A percentile compares a stretch with the other conserved stretches of the same genome.
Evolutionary conservation across 192 early-diverging fungal species (phyloP).

Genomic region (Coemansia javaensis): DNA sequence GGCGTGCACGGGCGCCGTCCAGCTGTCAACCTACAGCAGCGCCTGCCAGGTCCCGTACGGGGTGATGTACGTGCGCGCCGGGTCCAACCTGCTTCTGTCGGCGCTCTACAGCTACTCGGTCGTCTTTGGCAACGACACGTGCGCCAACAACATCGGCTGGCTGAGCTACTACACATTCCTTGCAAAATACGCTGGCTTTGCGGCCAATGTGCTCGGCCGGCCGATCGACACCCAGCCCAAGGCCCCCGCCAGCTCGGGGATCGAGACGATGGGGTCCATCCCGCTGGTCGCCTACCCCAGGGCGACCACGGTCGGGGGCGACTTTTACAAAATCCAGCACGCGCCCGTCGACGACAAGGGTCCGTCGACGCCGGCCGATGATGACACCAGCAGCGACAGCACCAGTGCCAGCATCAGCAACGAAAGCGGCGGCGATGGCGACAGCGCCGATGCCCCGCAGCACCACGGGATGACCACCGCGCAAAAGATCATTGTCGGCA

Average conservation of each 20-base stretch:
- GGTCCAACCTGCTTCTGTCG: constrained; percentile 1
- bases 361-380: not conserved
- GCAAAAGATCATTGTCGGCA: no score
- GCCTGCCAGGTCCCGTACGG: constrained; percentile 24
- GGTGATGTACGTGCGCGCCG: constrained; percentile 9
- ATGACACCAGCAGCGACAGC: not conserved
- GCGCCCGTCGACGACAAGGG: not conserved
- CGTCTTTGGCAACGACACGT: constrained; percentile 6
- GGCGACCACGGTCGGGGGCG: no score
- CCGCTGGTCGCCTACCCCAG: no score
- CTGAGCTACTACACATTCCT: constrained; percentile 27
- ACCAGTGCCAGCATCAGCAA: not conserved
- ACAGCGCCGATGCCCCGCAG: no score
- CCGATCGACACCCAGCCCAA: no score
- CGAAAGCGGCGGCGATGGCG: not conserved
- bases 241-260: no score
- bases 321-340: no score
- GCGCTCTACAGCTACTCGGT: constrained; percentile 27
- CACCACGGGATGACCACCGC: no score
- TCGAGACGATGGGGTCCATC: not conserved
- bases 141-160: not conserved
- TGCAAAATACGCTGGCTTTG: constrained; percentile 21
- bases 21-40: not conserved
- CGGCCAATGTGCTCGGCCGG: constrained; percentile 6
- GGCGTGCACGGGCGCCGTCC: constrained; percentile 8